These are phyloP conservation scores for Clausena lansium DNA, from an alignment of 345 rosid genomes.

Conservation along the genomic window DNA sequence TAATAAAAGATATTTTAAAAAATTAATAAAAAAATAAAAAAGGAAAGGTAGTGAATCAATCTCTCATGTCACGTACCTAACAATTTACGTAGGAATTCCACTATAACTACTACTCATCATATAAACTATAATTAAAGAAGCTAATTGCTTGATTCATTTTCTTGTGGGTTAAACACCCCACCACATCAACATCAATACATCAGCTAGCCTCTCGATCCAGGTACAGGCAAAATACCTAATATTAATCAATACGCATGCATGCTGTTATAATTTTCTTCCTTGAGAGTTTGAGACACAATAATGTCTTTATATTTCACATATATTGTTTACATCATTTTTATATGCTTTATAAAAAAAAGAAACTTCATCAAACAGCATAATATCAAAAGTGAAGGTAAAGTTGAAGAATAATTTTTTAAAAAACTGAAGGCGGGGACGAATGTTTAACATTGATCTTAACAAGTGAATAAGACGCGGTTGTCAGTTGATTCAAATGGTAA, in stretches of 20 bases:
- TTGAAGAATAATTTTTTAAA: too few relatives aligned
- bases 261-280: not conserved
- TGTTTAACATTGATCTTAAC: too few relatives aligned
- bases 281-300: too few relatives aligned
- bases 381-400: too few relatives aligned
- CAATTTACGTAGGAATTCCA: conserved; percentile 44
- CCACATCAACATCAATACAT: conserved; percentile 6
- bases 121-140: not conserved
- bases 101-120: conserved; percentile 10
- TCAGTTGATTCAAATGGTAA: too few relatives aligned
- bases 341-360: too few relatives aligned
- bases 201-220: not conserved
- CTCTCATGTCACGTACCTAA: conserved; percentile 21
- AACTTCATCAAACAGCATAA: too few relatives aligned
- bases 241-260: not conserved
- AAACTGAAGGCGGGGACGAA: too few relatives aligned
- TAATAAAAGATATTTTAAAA: not conserved
- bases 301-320: not conserved
- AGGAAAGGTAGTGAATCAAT: not conserved
- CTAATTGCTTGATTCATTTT: not conserved
- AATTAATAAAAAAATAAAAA: too few relatives aligned
- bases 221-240: not conserved
- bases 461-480: too few relatives aligned
- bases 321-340: not conserved
- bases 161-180: conserved; percentile 20